Conservation (phyloP, 768 basidiomycete species). For the Podaxis carcinomalis region DNA sequence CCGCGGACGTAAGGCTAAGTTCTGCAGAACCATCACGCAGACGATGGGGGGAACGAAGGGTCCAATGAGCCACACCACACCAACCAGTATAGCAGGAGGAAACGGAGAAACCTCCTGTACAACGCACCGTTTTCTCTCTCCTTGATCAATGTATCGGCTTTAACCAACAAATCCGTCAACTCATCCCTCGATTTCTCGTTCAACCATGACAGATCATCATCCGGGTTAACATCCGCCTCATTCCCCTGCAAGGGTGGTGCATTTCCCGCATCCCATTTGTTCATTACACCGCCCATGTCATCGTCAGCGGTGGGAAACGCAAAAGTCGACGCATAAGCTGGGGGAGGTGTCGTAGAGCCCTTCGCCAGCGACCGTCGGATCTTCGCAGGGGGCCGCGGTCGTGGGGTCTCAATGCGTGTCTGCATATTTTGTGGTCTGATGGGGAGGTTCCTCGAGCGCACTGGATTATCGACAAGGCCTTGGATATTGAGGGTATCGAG, state of each 20-base stretch:
- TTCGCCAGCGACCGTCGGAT: conserved; percentile 45
- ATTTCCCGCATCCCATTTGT: conserved; percentile 13
- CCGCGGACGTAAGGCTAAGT: conserved; percentile 60
- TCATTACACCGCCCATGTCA: background rate
- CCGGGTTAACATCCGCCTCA: background rate
- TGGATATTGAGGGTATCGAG: background rate
- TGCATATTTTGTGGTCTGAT: background rate
- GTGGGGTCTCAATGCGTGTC: conserved; percentile 41
- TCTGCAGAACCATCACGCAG: conserved; percentile 33
- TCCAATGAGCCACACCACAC: background rate
- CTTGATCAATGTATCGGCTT: conserved; percentile 73
- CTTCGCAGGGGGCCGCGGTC: conserved; percentile 71
- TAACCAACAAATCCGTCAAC: conserved; percentile 61
- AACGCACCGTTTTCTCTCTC: conserved; percentile 69
- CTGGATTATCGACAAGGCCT: background rate
- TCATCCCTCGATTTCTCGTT: conserved; percentile 71
- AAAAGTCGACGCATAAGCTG: conserved; percentile 48
- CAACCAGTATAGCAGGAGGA: conserved; percentile 6
- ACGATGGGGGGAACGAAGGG: background rate
- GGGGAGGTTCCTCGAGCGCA: background rate
- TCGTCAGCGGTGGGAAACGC: conserved; percentile 21
- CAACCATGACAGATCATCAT: conserved; percentile 36
- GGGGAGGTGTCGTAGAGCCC: conserved; percentile 41
- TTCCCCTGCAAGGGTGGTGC: background rate
- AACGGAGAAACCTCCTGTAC: background rate